Base-by-base conservation (phyloP, 1,284 basidiomycete species). In the Cryptococcus wingfieldii region DNA sequence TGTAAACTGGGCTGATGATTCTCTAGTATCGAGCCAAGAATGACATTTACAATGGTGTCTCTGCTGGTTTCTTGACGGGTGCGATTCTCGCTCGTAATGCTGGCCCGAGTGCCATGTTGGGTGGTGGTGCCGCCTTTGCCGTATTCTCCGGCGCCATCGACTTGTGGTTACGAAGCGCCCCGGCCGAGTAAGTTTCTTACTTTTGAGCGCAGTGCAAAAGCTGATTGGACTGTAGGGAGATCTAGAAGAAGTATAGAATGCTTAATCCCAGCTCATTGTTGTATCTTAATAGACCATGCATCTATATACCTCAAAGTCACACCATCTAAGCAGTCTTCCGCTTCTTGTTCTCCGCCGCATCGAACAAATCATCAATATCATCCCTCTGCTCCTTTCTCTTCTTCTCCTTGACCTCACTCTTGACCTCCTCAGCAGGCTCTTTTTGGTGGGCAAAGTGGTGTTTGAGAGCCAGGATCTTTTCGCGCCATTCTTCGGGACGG, bases 1-100 rank as follows among this genome's bases (percentile, higher is more conserved):
- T 6, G n/a, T 51, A 19, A 25, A 23, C 46, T 8, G 41, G 27
- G 19, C 50, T 43, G 34, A 46, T 47, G 19, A 19, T 25, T 6
- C 44, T 4, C 0, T 57, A 96, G 92, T 97, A 95, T 77, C 89
- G 93, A 53, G 92, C 90, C n/a, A 91, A 86, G 78, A 94, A 94
- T 69, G 93, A 97, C 74, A 88, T 95, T 66, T 86, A 84, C 53
- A 97, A 96, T 72, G 77, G 79, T n/a, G 69, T 80, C 9, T 73
- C 76, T 16, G 80, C 75, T 2, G 81, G 81, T 4, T 78, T 79
- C 63, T 53, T 81, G 19, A 74, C 80, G 1, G 90, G 90, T 38
- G 90, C 87, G 43, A 79, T 92, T 18, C 83, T 96, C 5, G 91
- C 92, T 16, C 83, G 89, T 52, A 86, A 89, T 70, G 85, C 90